These are phyloP conservation scores for Erysimum cheiranthoides DNA, from an alignment of 345 rosid species.

Conservation along the genomic window DNA sequence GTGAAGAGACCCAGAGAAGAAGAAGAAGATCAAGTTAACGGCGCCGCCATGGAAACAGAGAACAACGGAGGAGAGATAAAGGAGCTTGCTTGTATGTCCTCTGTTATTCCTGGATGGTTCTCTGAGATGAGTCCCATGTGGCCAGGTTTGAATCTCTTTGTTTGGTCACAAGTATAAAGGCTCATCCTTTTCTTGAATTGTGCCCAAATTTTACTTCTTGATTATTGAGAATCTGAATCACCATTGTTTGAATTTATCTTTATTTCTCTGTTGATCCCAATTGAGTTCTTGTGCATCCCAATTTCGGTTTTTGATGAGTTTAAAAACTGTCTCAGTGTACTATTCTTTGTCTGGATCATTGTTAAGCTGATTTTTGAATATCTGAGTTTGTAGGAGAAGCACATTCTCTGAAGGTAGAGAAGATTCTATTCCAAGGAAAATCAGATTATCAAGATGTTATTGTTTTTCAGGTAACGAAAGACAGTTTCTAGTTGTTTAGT, in stretches of 20 bases:
- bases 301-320: too few relatives aligned
- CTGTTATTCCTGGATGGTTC: slow-evolving; percentile 86
- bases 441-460: slow-evolving; percentile 91
- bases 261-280: neutral
- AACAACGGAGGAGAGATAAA: slow-evolving; percentile 38
- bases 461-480: slow-evolving; percentile 75
- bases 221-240: neutral
- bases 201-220: neutral
- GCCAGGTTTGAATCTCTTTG: slow-evolving; percentile 55
- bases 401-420: slow-evolving; percentile 88
- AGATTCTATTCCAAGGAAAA: slow-evolving; percentile 78
- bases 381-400: slow-evolving; percentile 77
- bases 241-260: neutral
- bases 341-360: neutral
- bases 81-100: slow-evolving; percentile 49
- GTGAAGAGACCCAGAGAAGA: slow-evolving; percentile 56
- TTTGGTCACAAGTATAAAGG: neutral
- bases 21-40: slow-evolving; percentile 48
- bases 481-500: neutral
- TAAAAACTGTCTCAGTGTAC: too few relatives aligned
- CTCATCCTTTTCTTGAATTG: neutral
- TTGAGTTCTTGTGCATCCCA: neutral
- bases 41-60: slow-evolving; percentile 49
- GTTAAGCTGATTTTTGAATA: neutral
- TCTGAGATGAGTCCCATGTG: slow-evolving; percentile 90